These are phyloP conservation scores for Syzygium aqueum DNA, from an alignment of 345 rosid genomes.

Conservation along the genomic window DNA sequence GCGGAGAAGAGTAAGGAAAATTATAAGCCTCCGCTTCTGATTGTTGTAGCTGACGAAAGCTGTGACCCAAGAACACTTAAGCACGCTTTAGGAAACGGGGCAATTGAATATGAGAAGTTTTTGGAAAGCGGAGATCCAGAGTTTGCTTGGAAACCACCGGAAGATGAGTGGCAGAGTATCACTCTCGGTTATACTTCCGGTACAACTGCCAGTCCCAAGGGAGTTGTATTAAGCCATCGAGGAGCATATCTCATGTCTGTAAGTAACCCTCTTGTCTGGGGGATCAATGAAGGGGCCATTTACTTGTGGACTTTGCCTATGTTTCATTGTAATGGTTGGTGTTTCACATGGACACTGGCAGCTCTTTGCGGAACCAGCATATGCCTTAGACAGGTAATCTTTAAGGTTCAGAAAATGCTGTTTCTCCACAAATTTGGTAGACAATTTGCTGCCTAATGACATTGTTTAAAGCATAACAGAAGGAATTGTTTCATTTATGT, in stretches of 20 bases:
- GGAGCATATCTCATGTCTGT: conserved; percentile 84
- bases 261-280: conserved; percentile 64
- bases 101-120: conserved; percentile 71
- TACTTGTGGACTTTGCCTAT: conserved; percentile 96
- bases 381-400: conserved; percentile 90
- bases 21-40: conserved; percentile 48
- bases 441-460: background rate
- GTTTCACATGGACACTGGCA: conserved; percentile 81
- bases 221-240: conserved; percentile 79
- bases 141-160: conserved; percentile 73
- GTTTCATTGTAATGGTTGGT: conserved; percentile 95
- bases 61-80: conserved; percentile 45
- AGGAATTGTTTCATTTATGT: background rate
- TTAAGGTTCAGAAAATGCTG: background rate
- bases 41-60: conserved; percentile 69
- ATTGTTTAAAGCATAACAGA: background rate
- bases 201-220: conserved; percentile 90
- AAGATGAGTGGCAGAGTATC: conserved; percentile 96
- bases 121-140: conserved; percentile 69
- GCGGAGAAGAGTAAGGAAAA: conserved; percentile 32
- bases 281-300: conserved; percentile 76
- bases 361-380: conserved; percentile 72
- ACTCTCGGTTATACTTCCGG: conserved; percentile 93
- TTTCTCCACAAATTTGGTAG: background rate
- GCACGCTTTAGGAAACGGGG: conserved; percentile 63